Conservation (phyloP, 768 basidiomycete species). For the Macrolepiota albuminosa region DNA sequence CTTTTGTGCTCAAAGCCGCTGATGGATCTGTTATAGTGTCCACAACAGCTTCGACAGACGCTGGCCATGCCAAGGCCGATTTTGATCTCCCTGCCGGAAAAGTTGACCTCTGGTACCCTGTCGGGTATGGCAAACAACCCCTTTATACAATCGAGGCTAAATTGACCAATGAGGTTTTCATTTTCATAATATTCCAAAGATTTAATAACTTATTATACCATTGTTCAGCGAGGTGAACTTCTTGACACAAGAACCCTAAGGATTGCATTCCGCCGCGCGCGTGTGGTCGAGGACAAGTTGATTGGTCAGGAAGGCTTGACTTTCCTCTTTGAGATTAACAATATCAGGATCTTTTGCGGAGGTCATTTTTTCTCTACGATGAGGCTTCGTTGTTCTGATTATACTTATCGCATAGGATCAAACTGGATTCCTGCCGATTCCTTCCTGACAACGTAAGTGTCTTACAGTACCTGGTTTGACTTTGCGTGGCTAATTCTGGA, state of each 20-base stretch:
- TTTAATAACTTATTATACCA: not conserved
- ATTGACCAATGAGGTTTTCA: conserved; percentile 50
- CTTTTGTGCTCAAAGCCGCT: conserved; percentile 44
- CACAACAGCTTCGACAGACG: conserved; percentile 29
- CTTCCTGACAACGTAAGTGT: conserved; percentile 72
- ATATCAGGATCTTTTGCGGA: conserved; percentile 82
- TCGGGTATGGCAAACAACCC: conserved; percentile 78
- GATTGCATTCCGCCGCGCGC: conserved; percentile 76
- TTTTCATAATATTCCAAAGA: not conserved
- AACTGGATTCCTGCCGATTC: conserved; percentile 97
- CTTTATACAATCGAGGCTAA: conserved; percentile 60
- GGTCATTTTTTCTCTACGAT: conserved; percentile 34
- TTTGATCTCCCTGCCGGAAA: conserved; percentile 52
- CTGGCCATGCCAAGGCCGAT: conserved; percentile 31
- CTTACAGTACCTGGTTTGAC: not conserved
- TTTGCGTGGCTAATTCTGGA: not conserved
- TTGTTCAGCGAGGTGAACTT: conserved; percentile 39
- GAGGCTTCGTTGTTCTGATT: not conserved
- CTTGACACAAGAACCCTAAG: conserved; percentile 51
- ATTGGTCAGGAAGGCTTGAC: conserved; percentile 71
- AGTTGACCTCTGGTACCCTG: conserved; percentile 81
- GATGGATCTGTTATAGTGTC: conserved; percentile 43
- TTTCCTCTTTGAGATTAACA: conserved; percentile 92
- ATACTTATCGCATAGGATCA: conserved; percentile 41
- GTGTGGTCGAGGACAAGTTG: conserved; percentile 77